Conservation (phyloP, 208 protist species). For the Phytomonas francai region DNA sequence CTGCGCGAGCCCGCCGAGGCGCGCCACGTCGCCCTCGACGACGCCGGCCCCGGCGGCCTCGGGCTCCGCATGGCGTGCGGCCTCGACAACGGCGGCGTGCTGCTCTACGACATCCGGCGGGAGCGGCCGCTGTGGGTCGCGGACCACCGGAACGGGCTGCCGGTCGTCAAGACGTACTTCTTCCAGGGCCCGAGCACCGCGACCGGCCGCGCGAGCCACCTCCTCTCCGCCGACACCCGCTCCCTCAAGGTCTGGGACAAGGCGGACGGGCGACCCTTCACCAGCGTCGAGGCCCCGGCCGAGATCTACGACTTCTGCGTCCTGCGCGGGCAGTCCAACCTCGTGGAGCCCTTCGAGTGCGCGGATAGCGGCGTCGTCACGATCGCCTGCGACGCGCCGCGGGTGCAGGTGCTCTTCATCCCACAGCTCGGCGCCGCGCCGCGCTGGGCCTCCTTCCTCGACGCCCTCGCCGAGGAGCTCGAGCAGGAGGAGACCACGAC, state of each 20-base stretch:
- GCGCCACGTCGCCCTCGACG: slow-evolving; percentile 61
- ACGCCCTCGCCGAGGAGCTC: slow-evolving; percentile 93
- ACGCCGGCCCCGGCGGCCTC: slow-evolving; percentile 36
- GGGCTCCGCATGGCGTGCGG: slow-evolving; percentile 82
- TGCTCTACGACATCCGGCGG: slow-evolving; percentile 85
- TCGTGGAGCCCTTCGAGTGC: slow-evolving; percentile 68
- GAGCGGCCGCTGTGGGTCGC: slow-evolving; percentile 86
- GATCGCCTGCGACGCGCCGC: slow-evolving; percentile 86
- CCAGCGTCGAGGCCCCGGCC: slow-evolving; percentile 76
- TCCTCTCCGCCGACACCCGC: slow-evolving; percentile 85
- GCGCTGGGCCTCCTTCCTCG: slow-evolving; percentile 96
- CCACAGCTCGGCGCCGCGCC: slow-evolving; percentile 95
- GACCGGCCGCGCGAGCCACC: slow-evolving; percentile 57
- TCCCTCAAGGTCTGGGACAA: slow-evolving; percentile 93
- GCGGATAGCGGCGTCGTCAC: slow-evolving; percentile 85
- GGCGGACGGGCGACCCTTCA: slow-evolving; percentile 78
- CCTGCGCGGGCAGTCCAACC: slow-evolving; percentile 75
- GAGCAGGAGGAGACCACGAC: slow-evolving; percentile 75
- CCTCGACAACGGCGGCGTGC: slow-evolving; percentile 65
- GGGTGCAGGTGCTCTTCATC: slow-evolving; percentile 94
- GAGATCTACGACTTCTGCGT: slow-evolving; percentile 83
- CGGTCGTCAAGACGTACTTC: slow-evolving; percentile 91
- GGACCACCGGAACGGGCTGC: slow-evolving; percentile 94
- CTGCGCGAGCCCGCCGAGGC: too few species aligned
- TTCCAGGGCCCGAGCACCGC: slow-evolving; percentile 77